Base-by-base conservation (phyloP, 2,329 filamentous ascomycete genomes). In the Esteya vermicola region DNA sequence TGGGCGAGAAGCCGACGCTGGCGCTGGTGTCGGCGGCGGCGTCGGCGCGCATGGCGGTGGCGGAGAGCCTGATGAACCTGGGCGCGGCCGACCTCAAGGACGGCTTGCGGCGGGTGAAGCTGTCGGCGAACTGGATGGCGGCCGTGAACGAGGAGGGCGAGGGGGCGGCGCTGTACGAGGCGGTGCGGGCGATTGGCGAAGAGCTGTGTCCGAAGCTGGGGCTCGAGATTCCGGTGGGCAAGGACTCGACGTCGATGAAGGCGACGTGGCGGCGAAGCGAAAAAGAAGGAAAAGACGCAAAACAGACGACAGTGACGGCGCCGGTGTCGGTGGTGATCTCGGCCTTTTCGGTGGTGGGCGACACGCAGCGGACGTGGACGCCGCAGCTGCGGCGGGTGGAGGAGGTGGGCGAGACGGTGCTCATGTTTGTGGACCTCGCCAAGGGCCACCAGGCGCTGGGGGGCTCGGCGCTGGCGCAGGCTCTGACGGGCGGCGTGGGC, bases 161-260 rank as follows among this genome's bases (percentile, higher is more conserved):
- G 60, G 88, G 85, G 31, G 88, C 89, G 30, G 85, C 81, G 14
- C 70, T 96, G 25, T 96, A 94, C 53, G 85, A 95, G 58, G 91
- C 88, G 23, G 91, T 95, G 3, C 75, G 93, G 55, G 86, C 89
- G 9, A 86, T 95, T 43, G 88, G 88, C 36, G 81, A 94, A 75
- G 82, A 93, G 36, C 68, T 98, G 9, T 98, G 91, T 60, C 86
- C 86, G 2, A 70, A 82, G 51, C 70, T 96, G n/a, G 85, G 84
- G 26, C 77, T 98, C 45, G 85, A 82, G 42, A 96, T 98, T 44
- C 91, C 91, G 4, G 91, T 96, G 9, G 91, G 91, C 41, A 96
- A 98, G 62, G 91, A 98, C 58, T 96, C 89, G 0, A 94, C 93
- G 60, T 95, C 88, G 3, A 96, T 98, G 91, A 95, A 95, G 68